A percentile compares a stretch with the other conserved stretches of the same genome.
phyloP scores from a whole-genome alignment of 306 rosid genomes.

The Alnus rubra region DNA sequence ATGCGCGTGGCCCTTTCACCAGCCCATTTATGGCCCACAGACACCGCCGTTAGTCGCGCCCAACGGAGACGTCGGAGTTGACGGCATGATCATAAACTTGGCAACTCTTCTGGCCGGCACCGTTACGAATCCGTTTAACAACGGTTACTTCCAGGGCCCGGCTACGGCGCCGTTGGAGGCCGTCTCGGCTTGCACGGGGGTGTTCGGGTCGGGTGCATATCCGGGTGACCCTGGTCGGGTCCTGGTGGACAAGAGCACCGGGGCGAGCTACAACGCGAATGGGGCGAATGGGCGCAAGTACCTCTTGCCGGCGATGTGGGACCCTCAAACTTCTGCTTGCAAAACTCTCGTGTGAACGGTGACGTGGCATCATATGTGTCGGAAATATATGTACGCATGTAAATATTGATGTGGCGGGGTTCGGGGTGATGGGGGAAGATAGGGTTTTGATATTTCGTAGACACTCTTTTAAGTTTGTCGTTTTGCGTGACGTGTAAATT shows the following conservation, averaged over 20 bases:
- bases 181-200: slow-evolving; percentile 75
- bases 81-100: slow-evolving; percentile 84
- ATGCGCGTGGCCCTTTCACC: slow-evolving; percentile 98
- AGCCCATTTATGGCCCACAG: slow-evolving; percentile 90
- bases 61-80: slow-evolving; percentile 89
- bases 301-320: slow-evolving; percentile 95
- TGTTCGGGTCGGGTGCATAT: slow-evolving; percentile 75
- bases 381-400: slow-evolving; percentile 9
- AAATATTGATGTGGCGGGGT: slow-evolving; percentile 29
- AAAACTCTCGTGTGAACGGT: slow-evolving; percentile 59
- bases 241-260: slow-evolving; percentile 47
- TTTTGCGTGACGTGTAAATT: slow-evolving; percentile 63
- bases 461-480: slow-evolving; percentile 42
- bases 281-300: slow-evolving; percentile 70
- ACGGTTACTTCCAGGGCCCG: slow-evolving; percentile 84
- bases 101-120: slow-evolving; percentile 89
- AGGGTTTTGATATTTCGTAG: not conserved
- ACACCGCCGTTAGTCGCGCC: slow-evolving; percentile 81
- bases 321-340: slow-evolving; percentile 66
- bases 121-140: slow-evolving; percentile 81
- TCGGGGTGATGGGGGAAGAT: slow-evolving; percentile 4
- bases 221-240: slow-evolving; percentile 83
- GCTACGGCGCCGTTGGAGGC: slow-evolving; percentile 84
- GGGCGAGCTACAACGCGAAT: slow-evolving; percentile 79
- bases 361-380: slow-evolving; percentile 26